Evolutionary conservation across 2,329 filamentous ascomycete genomes (phyloP), one percentile per base, ranked within the genome.

Genomic region (Aspergillus pseudoterreus): DNA sequence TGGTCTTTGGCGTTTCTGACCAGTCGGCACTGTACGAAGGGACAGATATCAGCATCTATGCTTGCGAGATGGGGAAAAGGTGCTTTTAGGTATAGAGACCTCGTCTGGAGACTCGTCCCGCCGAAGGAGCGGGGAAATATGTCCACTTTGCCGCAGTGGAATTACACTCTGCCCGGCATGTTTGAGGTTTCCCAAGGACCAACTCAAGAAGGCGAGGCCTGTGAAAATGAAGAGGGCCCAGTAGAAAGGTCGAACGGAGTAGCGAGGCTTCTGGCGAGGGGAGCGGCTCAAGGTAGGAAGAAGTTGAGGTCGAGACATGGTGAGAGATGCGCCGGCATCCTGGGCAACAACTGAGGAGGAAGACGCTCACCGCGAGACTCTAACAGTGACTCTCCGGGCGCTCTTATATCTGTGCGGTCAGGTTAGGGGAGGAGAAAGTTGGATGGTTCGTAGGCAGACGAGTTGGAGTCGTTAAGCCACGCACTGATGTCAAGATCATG

Each of bases 1-100:
- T 96, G 84, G 68, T 99, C 88, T 53, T 78, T 65, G 47, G 85
- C 87, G 44, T 82, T 73, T 70, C 94, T 90, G 50, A 99, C 90
- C 32, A 88, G 75, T 53, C 85, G 86, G 68, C 94, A 99, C 76
- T 92, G 21, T 1, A 46, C 9, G 19, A 24, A n/a, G 24, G 22
- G 27, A 30, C 22, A 45, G 21, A 22, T 12, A 27, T 54, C 32
- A 56, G 51, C 30, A 44, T 44, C 12, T 15, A 22, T 15, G 38
- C 9, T 30, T 22, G 17, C 9, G 17, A 11, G 17, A 10, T 43
- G 17, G 4, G 24, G 52, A 15, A 33, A 21, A 24, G 39, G 8
- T 30, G 8, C 6, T 30, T 11, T 30, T 11, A 30, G 27, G 27
- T 30, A 30, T 42, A 17, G 4, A 42, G n/a, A 42, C 39, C 39